These are phyloP conservation scores for Alternaria conjuncta DNA, from an alignment of 2,329 filamentous ascomycete genomes.

Conservation along the genomic window DNA sequence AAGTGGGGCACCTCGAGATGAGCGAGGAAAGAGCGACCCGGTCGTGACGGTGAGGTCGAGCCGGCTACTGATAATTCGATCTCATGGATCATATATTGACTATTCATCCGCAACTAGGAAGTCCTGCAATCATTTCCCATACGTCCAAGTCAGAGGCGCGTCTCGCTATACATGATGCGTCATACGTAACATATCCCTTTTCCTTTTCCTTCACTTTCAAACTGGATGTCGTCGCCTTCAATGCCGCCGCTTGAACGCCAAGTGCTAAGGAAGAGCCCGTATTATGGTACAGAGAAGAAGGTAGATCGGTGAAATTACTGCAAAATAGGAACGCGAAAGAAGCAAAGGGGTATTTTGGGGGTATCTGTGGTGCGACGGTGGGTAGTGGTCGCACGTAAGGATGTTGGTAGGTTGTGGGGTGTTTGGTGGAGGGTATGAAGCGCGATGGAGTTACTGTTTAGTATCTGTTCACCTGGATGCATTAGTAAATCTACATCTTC, in stretches of 20 bases:
- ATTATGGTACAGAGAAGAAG: constrained; percentile 16
- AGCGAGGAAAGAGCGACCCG: background rate
- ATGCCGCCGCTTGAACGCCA: constrained; percentile 10
- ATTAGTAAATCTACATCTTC: background rate
- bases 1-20: background rate
- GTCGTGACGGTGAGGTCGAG: background rate
- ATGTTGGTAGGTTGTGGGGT: background rate
- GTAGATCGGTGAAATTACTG: background rate
- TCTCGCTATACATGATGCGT: background rate
- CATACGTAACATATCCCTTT: background rate
- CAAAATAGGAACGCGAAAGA: background rate
- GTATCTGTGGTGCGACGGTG: constrained; percentile 3
- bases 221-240: background rate
- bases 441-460: background rate
- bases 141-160: background rate
- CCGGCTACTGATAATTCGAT: background rate
- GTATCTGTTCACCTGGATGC: constrained; percentile 4
- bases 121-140: background rate
- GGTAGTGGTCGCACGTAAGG: background rate
- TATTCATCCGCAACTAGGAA: background rate
- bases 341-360: constrained; percentile 2
- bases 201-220: background rate
- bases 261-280: constrained; percentile 2
- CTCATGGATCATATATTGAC: background rate
- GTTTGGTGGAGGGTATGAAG: background rate